Evolutionary conservation across 2,329 filamentous ascomycete species (phyloP).

Genomic region (Akanthomyces muscarius): DNA sequence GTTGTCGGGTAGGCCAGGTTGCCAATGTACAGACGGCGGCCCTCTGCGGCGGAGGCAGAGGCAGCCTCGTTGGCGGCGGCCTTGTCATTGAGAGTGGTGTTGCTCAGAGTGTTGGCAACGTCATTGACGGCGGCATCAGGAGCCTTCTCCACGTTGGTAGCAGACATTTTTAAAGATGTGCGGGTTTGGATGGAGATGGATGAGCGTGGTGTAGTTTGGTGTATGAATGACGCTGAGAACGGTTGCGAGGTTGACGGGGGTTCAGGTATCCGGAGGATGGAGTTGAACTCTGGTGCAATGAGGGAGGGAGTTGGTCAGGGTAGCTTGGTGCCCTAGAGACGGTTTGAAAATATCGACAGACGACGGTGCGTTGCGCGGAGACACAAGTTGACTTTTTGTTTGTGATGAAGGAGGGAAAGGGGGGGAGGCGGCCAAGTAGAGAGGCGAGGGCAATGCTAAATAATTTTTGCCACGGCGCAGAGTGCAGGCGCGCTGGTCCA

Average conservation of each 20-base stretch:
- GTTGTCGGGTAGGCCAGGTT: constrained; percentile 99
- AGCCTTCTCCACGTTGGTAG: constrained; percentile 61
- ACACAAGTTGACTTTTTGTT: constrained; percentile 41
- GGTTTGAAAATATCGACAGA: constrained; percentile 39
- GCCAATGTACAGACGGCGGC: constrained; percentile 98
- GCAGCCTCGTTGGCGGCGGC: constrained; percentile 78
- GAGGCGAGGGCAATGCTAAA: constrained; percentile 32
- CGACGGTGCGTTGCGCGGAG: constrained; percentile 45
- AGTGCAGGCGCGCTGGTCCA: constrained; percentile 11
- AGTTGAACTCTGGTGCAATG: constrained; percentile 70
- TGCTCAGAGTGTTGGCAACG: constrained; percentile 70
- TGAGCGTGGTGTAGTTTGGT: constrained; percentile 45
- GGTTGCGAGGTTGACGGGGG: constrained; percentile 41
- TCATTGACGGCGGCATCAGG: constrained; percentile 65
- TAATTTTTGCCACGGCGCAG: constrained; percentile 34
- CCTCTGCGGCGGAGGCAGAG: constrained; percentile 95
- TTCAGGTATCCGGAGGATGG: constrained; percentile 25
- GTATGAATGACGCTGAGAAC: constrained; percentile 41
- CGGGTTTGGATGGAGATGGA: constrained; percentile 37
- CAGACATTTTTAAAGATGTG: constrained; percentile 70
- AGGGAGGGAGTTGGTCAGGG: constrained; percentile 59
- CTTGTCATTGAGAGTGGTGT: constrained; percentile 62
- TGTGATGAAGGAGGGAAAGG: constrained; percentile 39
- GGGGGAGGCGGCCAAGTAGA: constrained; percentile 26
- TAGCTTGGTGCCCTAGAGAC: constrained; percentile 86